phyloP scores from a whole-genome alignment of 148 eudicot species.

The Chenopodium suecicum region DNA sequence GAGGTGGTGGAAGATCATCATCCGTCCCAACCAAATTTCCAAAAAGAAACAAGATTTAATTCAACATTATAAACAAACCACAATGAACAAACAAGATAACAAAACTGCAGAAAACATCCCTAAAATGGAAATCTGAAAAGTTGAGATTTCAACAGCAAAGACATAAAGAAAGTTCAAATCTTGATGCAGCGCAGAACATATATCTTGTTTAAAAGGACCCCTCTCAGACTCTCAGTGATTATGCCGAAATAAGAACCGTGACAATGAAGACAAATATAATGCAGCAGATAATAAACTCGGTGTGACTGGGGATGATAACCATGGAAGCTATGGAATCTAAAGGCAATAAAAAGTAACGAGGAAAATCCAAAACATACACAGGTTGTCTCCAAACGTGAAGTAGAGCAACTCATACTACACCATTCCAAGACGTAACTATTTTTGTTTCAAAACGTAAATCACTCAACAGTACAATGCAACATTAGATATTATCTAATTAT shows the following conservation, averaged over 20 bases:
- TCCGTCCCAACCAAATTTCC: slow-evolving; percentile 59
- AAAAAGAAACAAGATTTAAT: background rate
- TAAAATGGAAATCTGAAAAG: background rate
- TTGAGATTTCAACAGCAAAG: background rate
- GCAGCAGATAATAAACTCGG: background rate
- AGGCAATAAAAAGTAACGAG: background rate
- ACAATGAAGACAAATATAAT: background rate
- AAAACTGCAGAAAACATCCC: background rate
- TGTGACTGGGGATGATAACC: background rate
- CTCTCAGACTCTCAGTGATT: no score
- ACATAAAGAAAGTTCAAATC: background rate
- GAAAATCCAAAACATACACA: background rate
- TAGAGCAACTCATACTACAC: background rate
- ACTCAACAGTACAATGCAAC: no score
- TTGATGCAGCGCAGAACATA: background rate
- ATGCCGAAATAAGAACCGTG: background rate
- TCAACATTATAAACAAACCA: background rate
- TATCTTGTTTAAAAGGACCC: background rate
- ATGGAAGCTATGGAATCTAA: background rate
- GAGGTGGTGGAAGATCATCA: slow-evolving; percentile 90
- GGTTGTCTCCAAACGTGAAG: background rate
- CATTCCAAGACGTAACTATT: background rate
- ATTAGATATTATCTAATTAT: no score
- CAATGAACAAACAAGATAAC: background rate
- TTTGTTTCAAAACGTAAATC: no score